Percentiles rank a stretch among this genome's conserved stretches.
Conservation (phyloP, 2,329 filamentous ascomycete species). For the Cytospora paraplurivora region DNA sequence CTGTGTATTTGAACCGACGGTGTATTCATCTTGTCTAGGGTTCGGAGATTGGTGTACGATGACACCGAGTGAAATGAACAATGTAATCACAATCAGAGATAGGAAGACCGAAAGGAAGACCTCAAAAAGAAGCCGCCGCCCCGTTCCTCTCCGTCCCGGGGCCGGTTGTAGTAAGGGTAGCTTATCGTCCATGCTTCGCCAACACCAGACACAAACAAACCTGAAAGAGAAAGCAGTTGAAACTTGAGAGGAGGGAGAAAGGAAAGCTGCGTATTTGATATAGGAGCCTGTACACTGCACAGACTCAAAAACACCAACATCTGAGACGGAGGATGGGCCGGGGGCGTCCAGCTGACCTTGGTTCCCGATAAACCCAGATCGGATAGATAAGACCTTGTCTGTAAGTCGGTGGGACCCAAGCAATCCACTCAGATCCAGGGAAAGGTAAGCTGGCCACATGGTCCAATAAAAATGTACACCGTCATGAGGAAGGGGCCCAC, state of each 20-base stretch:
- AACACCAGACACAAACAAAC: background rate
- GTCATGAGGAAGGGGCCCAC: background rate
- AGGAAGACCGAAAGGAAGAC: slow-evolving; percentile 17
- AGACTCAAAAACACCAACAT: slow-evolving; percentile 4
- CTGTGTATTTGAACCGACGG: background rate
- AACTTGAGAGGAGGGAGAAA: background rate
- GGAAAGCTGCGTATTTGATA: slow-evolving; percentile 9
- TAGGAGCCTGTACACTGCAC: background rate
- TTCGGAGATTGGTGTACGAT: slow-evolving; percentile 20
- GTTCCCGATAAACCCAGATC: slow-evolving; percentile 23
- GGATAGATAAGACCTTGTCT: slow-evolving; percentile 23
- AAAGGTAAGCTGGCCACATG: background rate
- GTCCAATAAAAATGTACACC: background rate
- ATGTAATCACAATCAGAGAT: slow-evolving; percentile 7
- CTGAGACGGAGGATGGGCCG: background rate
- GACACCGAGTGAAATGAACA: slow-evolving; percentile 17
- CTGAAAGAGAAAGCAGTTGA: background rate
- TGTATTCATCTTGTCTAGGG: slow-evolving; percentile 22
- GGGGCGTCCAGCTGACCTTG: slow-evolving; percentile 20
- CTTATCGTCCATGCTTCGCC: slow-evolving; percentile 25
- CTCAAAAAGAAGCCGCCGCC: slow-evolving; percentile 16
- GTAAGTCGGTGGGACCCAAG: background rate
- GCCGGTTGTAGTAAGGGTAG: slow-evolving; percentile 20
- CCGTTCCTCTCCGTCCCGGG: slow-evolving; percentile 12
- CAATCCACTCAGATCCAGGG: background rate